Conservation (phyloP, 192 early-diverging fungal species). For the Mortierella antarctica region DNA sequence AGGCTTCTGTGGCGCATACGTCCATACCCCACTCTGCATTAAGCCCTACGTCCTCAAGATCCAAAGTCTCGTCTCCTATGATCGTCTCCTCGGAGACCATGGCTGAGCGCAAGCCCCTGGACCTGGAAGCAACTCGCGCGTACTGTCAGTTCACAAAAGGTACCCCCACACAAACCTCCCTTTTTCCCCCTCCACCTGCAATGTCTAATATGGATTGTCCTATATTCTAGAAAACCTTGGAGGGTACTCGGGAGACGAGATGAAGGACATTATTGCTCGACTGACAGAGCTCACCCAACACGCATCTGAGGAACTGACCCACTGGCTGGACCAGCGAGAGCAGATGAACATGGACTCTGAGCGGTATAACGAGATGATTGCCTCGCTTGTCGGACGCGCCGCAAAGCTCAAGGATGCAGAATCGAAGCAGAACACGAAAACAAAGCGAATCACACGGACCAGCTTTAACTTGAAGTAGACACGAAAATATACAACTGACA, state of each 20-base stretch:
- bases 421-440: conserved; percentile 40
- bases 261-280: conserved; percentile 60
- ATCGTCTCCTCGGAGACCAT: conserved; percentile 23
- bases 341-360: conserved; percentile 71
- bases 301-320: conserved; percentile 62
- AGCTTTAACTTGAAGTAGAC: conserved; percentile 47
- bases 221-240: conserved; percentile 57
- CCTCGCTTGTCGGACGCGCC: conserved; percentile 66
- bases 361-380: conserved; percentile 70
- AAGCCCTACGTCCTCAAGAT: conserved; percentile 10
- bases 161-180: background rate
- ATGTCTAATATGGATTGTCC: background rate
- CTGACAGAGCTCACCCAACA: conserved; percentile 61
- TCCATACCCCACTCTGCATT: conserved; percentile 10
- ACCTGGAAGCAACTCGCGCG: conserved; percentile 18
- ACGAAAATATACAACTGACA: no score
- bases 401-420: conserved; percentile 55
- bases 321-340: conserved; percentile 69
- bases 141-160: conserved; percentile 48
- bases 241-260: conserved; percentile 59
- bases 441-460: conserved; percentile 33
- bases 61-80: conserved; percentile 39
- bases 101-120: conserved; percentile 28
- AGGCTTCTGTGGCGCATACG: background rate
- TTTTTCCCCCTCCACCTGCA: no score